Base-by-base conservation (phyloP, 768 basidiomycete species). In the Clavaria fumosa region DNA sequence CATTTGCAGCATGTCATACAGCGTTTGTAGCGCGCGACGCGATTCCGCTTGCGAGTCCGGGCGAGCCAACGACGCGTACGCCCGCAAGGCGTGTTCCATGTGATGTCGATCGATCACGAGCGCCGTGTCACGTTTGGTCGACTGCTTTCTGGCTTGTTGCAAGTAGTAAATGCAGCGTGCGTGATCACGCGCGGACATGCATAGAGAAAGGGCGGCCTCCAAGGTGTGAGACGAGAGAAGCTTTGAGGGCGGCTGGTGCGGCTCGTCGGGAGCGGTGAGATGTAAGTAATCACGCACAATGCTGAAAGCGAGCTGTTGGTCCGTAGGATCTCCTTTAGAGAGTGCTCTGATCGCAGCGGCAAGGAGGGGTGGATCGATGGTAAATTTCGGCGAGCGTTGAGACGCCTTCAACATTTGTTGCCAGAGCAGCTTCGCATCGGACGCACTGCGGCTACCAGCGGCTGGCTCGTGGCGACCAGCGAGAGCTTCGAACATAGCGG, bases 381-480 rank as follows among this genome's bases (percentile, higher is more conserved):
- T 42, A 32, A 79, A 62, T 6, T 61, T 55, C 2, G 63, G 48
- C 6, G 52, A 54, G 42, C 61, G 67, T 39, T 67, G 63, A 11
- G 65, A 53, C 12, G 63, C 58, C 44, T 73, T 77, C 41, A 68
- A 47, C 56, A 78, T 64, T 49, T 76, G 71, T 7, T 55, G 61
- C 84, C 84, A 86, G 10, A 88, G 54, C 11, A 79, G 60, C 48
- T 68, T 77, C 10, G 77, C 79, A 43, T 84, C 77, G 12, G 72
- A 66, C 6, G 76, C 72, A 39, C 64, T 64, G 53, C 73, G 60
- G 23, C 45, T 40, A 28, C 50, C 43, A 58, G 37, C 40, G 48
- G 48, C 28, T 28, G 39, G 37, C 23, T 49, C 42, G 24, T 52
- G 28, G 39, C 52, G 40, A 47, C 57, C 44, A 31, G 54, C 47